phyloP scores from a whole-genome alignment of 495 filamentous ascomycete species.

The Xylaria telfairii region DNA sequence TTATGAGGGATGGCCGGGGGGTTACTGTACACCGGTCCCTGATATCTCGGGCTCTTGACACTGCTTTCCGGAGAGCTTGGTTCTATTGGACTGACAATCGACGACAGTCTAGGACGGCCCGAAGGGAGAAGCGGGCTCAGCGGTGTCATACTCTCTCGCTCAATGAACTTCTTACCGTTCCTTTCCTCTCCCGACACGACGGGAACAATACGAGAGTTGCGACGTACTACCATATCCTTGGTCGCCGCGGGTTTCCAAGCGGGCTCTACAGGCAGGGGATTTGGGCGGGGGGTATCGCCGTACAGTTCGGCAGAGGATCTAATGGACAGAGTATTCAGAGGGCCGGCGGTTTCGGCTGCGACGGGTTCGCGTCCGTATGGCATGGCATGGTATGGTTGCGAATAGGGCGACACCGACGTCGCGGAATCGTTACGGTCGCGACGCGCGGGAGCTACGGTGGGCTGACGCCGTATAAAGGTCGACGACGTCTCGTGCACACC shows the following conservation, averaged over 20 bases:
- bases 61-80: constrained; percentile 20
- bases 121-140: constrained; percentile 13
- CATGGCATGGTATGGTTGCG: constrained; percentile 12
- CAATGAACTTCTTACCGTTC: constrained; percentile 48
- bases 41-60: constrained; percentile 8
- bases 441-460: not conserved
- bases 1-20: constrained; percentile 28
- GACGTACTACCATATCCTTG: constrained; percentile 14
- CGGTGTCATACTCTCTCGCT: constrained; percentile 39
- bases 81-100: constrained; percentile 26
- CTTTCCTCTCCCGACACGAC: constrained; percentile 49
- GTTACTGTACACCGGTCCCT: constrained; percentile 15
- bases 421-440: constrained; percentile 22
- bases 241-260: not conserved
- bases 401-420: constrained; percentile 14
- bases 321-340: not conserved
- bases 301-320: constrained; percentile 4
- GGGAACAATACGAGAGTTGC: constrained; percentile 28
- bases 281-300: not conserved
- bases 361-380: constrained; percentile 13
- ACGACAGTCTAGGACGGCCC: constrained; percentile 6
- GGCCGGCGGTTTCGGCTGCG: not conserved
- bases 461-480: constrained; percentile 20
- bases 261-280: constrained; percentile 10
- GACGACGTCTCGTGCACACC: constrained; percentile 18